These are phyloP conservation scores for Plasmodium gonderi DNA, from an alignment of 169 alveolate species.

Conservation along the genomic window DNA sequence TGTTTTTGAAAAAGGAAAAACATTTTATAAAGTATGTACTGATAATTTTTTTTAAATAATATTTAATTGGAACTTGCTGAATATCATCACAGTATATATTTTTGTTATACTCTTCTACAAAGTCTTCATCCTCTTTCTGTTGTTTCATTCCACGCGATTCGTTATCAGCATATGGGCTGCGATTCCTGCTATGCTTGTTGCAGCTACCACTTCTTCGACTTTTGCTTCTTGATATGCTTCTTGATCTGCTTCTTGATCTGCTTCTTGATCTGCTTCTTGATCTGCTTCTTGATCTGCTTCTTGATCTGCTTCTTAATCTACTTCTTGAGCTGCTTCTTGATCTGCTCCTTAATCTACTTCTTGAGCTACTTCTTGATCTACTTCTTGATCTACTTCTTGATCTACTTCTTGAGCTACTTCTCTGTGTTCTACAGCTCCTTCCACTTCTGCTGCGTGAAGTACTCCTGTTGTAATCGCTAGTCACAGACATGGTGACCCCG, in stretches of 20 bases:
- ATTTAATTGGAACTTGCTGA: slow-evolving; percentile 32
- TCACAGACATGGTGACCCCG: neutral
- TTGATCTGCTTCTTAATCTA: too few relatives aligned
- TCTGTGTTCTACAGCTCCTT: neutral
- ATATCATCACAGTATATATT: slow-evolving; percentile 65
- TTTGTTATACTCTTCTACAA: slow-evolving; percentile 1
- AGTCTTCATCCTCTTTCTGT: neutral
- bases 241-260: neutral
- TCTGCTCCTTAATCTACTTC: too few relatives aligned
- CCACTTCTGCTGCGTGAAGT: neutral
- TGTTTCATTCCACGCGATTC: neutral
- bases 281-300: too few relatives aligned
- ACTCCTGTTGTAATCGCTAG: neutral
- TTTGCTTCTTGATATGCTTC: neutral
- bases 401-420: neutral
- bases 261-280: neutral
- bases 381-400: too few relatives aligned
- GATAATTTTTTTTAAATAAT: slow-evolving; percentile 45
- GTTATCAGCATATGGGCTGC: neutral
- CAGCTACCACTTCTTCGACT: neutral
- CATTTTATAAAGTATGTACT: slow-evolving; percentile 32
- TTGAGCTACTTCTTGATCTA: too few relatives aligned
- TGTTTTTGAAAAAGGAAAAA: slow-evolving; percentile 37
- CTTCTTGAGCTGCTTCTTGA: too few relatives aligned
- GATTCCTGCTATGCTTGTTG: neutral